phyloP scores from a whole-genome alignment of 495 filamentous ascomycete species.

The Neurospora sublineolata region DNA sequence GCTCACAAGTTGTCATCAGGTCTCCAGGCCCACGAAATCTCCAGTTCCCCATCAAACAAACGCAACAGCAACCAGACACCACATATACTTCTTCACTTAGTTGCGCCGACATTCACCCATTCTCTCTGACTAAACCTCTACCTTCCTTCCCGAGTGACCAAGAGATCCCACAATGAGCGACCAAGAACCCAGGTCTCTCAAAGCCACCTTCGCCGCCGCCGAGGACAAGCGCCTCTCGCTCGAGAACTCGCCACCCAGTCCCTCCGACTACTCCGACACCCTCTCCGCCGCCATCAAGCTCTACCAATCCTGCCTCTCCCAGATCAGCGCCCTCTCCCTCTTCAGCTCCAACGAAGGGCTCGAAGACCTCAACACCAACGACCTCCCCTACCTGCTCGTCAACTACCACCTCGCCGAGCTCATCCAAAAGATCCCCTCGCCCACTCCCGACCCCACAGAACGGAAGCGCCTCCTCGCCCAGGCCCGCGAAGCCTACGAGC shows the following conservation, averaged over 20 bases:
- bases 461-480: slow-evolving; percentile 52
- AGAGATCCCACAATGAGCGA: slow-evolving; percentile 7
- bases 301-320: slow-evolving; percentile 60
- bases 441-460: slow-evolving; percentile 35
- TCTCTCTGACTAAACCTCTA: neutral
- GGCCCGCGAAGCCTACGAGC: slow-evolving; percentile 60
- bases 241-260: slow-evolving; percentile 33
- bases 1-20: neutral
- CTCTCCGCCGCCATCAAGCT: slow-evolving; percentile 52
- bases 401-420: slow-evolving; percentile 24
- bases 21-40: neutral
- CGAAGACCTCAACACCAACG: slow-evolving; percentile 76
- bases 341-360: slow-evolving; percentile 86
- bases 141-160: neutral
- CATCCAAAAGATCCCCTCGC: slow-evolving; percentile 33
- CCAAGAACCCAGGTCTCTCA: slow-evolving; percentile 31
- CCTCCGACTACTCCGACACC: slow-evolving; percentile 51
- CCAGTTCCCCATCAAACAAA: neutral
- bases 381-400: slow-evolving; percentile 55
- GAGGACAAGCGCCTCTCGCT: slow-evolving; percentile 31
- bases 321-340: slow-evolving; percentile 58
- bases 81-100: neutral
- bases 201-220: slow-evolving; percentile 42
- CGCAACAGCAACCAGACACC: neutral
- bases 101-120: neutral